These are phyloP conservation scores for Cutaneotrichosporon sp. DNA, from an alignment of 1,284 basidiomycete genomes.

Conservation along the genomic window DNA sequence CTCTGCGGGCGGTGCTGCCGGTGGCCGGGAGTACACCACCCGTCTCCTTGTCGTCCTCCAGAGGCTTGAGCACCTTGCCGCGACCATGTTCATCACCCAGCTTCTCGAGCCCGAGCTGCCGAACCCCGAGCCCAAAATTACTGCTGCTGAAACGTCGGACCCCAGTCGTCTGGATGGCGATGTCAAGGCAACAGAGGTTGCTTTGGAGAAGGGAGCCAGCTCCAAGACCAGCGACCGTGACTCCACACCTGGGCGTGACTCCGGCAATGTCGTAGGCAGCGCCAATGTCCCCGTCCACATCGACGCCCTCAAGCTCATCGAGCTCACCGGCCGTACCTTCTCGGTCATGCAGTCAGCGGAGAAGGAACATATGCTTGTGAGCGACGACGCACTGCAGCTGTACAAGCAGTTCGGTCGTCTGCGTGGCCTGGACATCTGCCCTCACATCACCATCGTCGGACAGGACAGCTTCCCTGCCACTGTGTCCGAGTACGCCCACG, in stretches of 20 bases:
- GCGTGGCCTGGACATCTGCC: constrained; percentile 61
- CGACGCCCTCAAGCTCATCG: constrained; percentile 77
- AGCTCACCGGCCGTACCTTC: constrained; percentile 79
- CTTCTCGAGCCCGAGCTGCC: constrained; percentile 47
- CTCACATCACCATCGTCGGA: constrained; percentile 61
- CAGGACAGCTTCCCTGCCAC: constrained; percentile 64
- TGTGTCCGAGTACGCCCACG: constrained; percentile 62
- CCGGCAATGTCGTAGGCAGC: not conserved
- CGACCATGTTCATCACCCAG: constrained; percentile 54
- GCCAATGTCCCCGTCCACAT: constrained; percentile 41
- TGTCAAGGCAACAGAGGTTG: constrained; percentile 5
- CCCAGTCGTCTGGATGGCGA: constrained; percentile 30
- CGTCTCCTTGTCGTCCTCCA: constrained; percentile 80
- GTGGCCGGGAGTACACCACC: constrained; percentile 36
- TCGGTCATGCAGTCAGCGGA: constrained; percentile 76
- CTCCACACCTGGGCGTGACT: not conserved
- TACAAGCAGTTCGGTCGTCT: constrained; percentile 71
- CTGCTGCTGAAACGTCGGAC: constrained; percentile 47
- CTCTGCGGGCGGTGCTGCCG: constrained; percentile 21
- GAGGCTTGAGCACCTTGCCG: constrained; percentile 73
- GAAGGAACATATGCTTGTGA: constrained; percentile 60
- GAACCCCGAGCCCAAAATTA: constrained; percentile 51
- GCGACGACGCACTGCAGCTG: constrained; percentile 74
- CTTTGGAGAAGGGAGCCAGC: not conserved
- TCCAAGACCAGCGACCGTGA: constrained; percentile 4